These are phyloP conservation scores for Ascochyta rabiei DNA, from an alignment of 2,329 filamentous ascomycete species.

Conservation along the genomic window DNA sequence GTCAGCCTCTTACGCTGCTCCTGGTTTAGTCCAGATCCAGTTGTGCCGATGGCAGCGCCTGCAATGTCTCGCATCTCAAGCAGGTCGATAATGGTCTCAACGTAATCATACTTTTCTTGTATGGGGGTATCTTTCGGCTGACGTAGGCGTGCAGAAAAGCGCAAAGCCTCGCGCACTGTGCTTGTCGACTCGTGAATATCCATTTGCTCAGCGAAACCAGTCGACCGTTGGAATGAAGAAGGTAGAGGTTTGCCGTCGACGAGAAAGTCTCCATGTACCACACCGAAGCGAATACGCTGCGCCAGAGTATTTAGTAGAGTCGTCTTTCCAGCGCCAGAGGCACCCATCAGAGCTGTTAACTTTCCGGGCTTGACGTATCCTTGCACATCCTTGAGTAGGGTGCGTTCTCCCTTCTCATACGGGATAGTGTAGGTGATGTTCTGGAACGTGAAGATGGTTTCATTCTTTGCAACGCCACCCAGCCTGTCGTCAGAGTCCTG, in stretches of 20 bases:
- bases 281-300: constrained; percentile 53
- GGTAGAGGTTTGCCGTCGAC: constrained; percentile 49
- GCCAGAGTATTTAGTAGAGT: constrained; percentile 46
- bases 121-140: constrained; percentile 64
- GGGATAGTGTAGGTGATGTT: constrained; percentile 78
- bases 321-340: constrained; percentile 60
- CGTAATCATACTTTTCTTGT: constrained; percentile 68
- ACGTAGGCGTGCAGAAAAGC: constrained; percentile 67
- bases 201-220: constrained; percentile 75
- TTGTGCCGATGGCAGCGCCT: constrained; percentile 66
- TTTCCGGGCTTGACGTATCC: constrained; percentile 94
- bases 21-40: constrained; percentile 58
- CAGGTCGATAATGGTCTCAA: constrained; percentile 67
- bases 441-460: constrained; percentile 76
- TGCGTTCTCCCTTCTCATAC: constrained; percentile 51
- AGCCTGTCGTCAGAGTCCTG: constrained; percentile 31
- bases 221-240: constrained; percentile 79
- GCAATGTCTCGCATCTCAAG: constrained; percentile 70
- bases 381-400: constrained; percentile 64
- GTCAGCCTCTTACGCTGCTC: constrained; percentile 72
- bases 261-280: constrained; percentile 53
- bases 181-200: constrained; percentile 67
- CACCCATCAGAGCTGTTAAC: constrained; percentile 78
- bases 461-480: constrained; percentile 64
- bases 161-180: constrained; percentile 68